Conservation (phyloP, 306 rosid species). For the Sicyos baderoa region DNA sequence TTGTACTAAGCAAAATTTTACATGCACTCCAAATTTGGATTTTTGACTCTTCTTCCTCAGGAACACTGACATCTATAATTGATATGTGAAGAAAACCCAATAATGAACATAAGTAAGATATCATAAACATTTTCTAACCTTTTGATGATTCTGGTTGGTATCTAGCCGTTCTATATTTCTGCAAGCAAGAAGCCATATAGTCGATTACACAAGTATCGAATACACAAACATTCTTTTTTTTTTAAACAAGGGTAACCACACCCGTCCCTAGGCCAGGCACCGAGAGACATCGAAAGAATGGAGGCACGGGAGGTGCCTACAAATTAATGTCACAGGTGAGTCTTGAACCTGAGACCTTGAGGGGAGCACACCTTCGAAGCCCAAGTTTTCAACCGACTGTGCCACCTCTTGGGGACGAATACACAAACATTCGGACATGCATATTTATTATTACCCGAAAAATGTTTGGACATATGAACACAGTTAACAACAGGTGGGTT, state of each 20-base stretch:
- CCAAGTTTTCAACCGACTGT: too few species aligned
- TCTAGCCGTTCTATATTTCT: constrained; percentile 99
- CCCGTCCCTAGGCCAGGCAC: too few species aligned
- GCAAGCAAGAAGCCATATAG: constrained; percentile 40
- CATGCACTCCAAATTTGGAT: not conserved
- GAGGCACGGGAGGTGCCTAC: too few species aligned
- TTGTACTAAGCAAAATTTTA: not conserved
- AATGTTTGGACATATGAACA: not conserved
- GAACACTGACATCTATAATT: too few species aligned
- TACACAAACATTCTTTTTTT: constrained; percentile 17
- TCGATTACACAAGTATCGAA: constrained; percentile 16
- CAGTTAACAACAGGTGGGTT: not conserved
- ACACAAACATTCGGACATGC: constrained; percentile 11
- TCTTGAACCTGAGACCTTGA: too few species aligned
- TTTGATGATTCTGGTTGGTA: constrained; percentile 87
- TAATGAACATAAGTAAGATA: not conserved
- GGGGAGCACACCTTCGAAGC: too few species aligned
- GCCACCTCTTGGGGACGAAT: too few species aligned
- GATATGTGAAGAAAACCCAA: not conserved
- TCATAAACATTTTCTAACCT: constrained; percentile 39
- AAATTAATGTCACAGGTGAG: too few species aligned
- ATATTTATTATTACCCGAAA: not conserved
- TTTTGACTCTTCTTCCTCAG: too few species aligned
- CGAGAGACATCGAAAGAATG: too few species aligned
- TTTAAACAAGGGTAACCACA: too few species aligned